Percentiles rank a stretch among this genome's conserved stretches.
Evolutionary conservation across 768 basidiomycete genomes (phyloP).

Genomic region (Mycena belliarum): DNA sequence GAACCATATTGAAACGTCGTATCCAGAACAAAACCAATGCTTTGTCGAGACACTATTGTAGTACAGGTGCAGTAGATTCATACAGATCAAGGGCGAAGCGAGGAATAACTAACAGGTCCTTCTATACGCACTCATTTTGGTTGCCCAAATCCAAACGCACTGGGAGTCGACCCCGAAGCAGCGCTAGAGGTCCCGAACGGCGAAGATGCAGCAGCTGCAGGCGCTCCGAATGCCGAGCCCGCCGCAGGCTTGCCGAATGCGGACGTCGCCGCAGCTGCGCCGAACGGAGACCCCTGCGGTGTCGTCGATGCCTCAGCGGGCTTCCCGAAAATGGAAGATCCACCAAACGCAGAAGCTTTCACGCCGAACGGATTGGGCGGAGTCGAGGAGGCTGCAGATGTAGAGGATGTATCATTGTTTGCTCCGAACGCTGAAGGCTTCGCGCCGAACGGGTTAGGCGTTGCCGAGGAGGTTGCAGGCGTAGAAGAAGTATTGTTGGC

Average conservation of each 20-base stretch:
- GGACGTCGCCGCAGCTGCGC: background rate
- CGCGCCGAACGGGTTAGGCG: constrained; percentile 14
- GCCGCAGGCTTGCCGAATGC: constrained; percentile 15
- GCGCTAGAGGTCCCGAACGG: constrained; percentile 2
- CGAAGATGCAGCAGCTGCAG: constrained; percentile 15
- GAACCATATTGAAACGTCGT: too few species aligned
- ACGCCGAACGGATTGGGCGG: constrained; percentile 11
- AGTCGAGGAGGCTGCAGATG: constrained; percentile 22
- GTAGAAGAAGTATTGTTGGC: constrained; percentile 22
- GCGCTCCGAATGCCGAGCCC: constrained; percentile 29
- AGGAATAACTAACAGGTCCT: constrained; percentile 1
- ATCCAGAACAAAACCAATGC: background rate
- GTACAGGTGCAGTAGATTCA: constrained; percentile 8
- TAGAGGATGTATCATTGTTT: constrained; percentile 21
- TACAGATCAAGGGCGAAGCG: constrained; percentile 8
- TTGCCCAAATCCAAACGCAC: constrained; percentile 35
- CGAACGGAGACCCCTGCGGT: constrained; percentile 22
- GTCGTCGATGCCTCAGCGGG: constrained; percentile 17
- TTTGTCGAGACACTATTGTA: constrained; percentile 13
- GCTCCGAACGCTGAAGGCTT: constrained; percentile 13
- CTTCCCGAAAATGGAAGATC: constrained; percentile 17
- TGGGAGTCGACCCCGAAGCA: constrained; percentile 19
- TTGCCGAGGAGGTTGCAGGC: constrained; percentile 21
- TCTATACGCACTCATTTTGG: constrained; percentile 12
- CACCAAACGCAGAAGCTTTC: constrained; percentile 21